phyloP scores from a whole-genome alignment of 2,329 filamentous ascomycete genomes.

The Fulvia fulva region DNA sequence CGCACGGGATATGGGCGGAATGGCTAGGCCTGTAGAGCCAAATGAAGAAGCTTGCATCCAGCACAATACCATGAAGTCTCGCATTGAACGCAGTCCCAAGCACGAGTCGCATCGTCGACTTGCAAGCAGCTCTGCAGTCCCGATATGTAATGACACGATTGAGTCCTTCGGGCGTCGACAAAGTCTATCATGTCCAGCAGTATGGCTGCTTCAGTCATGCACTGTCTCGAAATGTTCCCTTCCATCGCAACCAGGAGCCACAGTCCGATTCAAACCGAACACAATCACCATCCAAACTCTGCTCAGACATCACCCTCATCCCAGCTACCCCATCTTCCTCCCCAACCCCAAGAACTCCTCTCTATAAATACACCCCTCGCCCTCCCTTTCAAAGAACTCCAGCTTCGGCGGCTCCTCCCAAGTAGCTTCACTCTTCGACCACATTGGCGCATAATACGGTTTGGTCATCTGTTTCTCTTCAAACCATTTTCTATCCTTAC shows the following conservation, averaged over 20 bases:
- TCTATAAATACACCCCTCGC: constrained; percentile 15
- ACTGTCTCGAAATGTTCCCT: not conserved
- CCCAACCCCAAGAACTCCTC: constrained; percentile 16
- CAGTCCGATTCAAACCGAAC: not conserved
- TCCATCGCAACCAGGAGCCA: not conserved
- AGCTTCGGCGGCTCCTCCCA: constrained; percentile 17
- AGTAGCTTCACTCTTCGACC: constrained; percentile 16
- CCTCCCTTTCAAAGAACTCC: constrained; percentile 19
- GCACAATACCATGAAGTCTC: constrained; percentile 3
- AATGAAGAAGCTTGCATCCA: constrained; percentile 17
- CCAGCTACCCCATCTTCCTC: constrained; percentile 5
- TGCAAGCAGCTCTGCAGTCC: not conserved
- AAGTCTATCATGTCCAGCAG: not conserved
- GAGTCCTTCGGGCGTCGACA: not conserved
- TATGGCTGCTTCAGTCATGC: not conserved
- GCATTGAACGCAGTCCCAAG: not conserved
- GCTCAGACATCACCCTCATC: not conserved
- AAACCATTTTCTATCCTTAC: constrained; percentile 17
- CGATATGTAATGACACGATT: not conserved
- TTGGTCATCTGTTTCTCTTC: constrained; percentile 23
- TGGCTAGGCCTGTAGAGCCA: constrained; percentile 21
- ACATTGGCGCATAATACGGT: constrained; percentile 18
- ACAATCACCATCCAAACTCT: not conserved
- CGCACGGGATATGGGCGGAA: constrained; percentile 25
- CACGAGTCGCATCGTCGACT: not conserved